These are phyloP conservation scores for Globisporangium radiosum DNA, from an alignment of 352 stramenopile genomes.

Conservation along the genomic window DNA sequence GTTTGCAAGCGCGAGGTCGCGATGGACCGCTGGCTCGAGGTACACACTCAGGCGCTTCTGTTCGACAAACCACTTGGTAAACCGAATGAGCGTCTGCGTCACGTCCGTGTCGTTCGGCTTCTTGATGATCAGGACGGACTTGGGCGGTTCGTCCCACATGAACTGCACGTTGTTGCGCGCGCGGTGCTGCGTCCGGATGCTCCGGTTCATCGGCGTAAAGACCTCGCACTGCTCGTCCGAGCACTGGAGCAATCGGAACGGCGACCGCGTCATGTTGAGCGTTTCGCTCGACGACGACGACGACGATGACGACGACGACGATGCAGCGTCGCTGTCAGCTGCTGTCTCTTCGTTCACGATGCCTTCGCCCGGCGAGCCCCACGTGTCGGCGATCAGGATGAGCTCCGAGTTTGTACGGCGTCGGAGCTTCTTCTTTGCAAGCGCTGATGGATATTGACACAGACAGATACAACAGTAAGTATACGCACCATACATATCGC, in stretches of 20 bases:
- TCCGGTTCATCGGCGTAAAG: constrained; percentile 82
- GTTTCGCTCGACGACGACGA: constrained; percentile 31
- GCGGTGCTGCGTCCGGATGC: constrained; percentile 79
- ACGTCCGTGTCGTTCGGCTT: constrained; percentile 82
- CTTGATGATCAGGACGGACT: constrained; percentile 83
- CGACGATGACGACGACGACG: constrained; percentile 28
- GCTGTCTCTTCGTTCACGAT: constrained; percentile 68
- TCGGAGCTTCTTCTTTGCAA: constrained; percentile 43
- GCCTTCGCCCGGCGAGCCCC: constrained; percentile 57
- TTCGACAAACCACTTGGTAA: constrained; percentile 66
- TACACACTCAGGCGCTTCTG: constrained; percentile 70
- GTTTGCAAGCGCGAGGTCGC: constrained; percentile 43
- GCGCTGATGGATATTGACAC: constrained; percentile 16
- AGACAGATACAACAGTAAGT: background rate
- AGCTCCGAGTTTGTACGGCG: constrained; percentile 83
- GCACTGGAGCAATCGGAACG: constrained; percentile 79
- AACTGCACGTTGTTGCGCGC: constrained; percentile 86
- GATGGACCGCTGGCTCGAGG: constrained; percentile 69
- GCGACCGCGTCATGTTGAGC: constrained; percentile 34
- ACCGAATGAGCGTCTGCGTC: constrained; percentile 55
- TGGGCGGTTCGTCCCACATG: constrained; percentile 83
- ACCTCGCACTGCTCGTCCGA: constrained; percentile 86
- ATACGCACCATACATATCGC: background rate
- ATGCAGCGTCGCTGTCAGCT: constrained; percentile 10
- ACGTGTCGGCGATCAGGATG: constrained; percentile 73